Base-by-base conservation (phyloP, 2,329 filamentous ascomycete species). In the Ascochyta rabiei region DNA sequence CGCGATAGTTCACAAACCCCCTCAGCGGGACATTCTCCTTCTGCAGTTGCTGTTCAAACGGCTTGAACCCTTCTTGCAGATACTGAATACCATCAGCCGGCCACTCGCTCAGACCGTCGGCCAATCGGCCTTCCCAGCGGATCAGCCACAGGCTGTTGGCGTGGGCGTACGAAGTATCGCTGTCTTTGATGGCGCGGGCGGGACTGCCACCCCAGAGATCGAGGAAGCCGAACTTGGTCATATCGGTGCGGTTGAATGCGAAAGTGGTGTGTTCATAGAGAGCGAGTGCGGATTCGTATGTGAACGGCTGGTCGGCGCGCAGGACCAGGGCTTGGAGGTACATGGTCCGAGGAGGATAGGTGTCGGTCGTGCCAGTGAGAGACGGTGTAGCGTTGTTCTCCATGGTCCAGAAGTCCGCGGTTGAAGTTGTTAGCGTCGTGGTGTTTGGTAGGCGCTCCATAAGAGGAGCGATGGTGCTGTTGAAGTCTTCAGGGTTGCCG, bases 1-100 rank as follows among this genome's bases (percentile, higher is more conserved):
- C 60, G 37, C 58, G 37, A 28, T 64, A 66, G 37, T 64, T 66
- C 13, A 56, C 56, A 24, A 59, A 63, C 3, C 58, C 56, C 5
- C 56, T 43, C 26, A 63, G 40, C n/a, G 50, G 48, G 6, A 42
- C 38, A 10, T 39, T 45, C n/a, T 55, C 55, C 23, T 46, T 48
- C 44, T 30, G 42, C 40, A 66, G 23, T 28, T 57, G 51, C 34
- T 62, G 47, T 47, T 59, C 37, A 24, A 66, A 64, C 0, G 61
- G 63, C 21, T 53, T 40, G 45, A 63, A 55, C 15, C 55, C 49
- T 6, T 41, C 41, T 42, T 61, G 57, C 45, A 61, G 35, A 30
- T 59, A 61, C 45, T 56, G 30, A 18, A 59, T 51, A 12, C 56
- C 56, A 28, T 61, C 53, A 2, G 52, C 50, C 6, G 59, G 59